Conservation (phyloP, 2,329 filamentous ascomycete genomes). For the Chrysoporthe austroafricana region DNA sequence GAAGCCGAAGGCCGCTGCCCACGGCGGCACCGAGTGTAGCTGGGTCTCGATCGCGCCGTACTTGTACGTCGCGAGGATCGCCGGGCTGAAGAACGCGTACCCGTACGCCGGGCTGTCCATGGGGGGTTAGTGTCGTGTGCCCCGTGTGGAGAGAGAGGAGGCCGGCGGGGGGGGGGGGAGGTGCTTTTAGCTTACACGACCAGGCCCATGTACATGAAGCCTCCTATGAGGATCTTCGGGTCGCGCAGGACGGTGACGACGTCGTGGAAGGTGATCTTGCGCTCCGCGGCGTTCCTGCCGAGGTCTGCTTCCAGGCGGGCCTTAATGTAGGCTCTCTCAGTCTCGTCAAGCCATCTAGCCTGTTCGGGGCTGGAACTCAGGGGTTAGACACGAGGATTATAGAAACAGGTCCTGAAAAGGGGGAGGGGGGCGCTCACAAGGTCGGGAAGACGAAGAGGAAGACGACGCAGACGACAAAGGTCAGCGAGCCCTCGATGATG, state of each 20-base stretch:
- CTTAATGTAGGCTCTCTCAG: slow-evolving; percentile 69
- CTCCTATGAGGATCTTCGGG: slow-evolving; percentile 73
- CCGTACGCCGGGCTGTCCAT: slow-evolving; percentile 70
- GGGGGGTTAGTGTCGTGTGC: too few relatives aligned
- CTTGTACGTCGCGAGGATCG: slow-evolving; percentile 70
- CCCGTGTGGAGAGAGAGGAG: too few relatives aligned
- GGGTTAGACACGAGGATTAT: slow-evolving; percentile 12
- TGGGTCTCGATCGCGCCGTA: slow-evolving; percentile 63
- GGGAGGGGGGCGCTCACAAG: slow-evolving; percentile 62
- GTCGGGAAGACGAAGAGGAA: slow-evolving; percentile 73
- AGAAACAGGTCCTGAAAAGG: too few relatives aligned
- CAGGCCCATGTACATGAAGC: slow-evolving; percentile 81
- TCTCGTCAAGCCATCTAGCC: slow-evolving; percentile 71
- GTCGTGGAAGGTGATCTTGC: slow-evolving; percentile 62
- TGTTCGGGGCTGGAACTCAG: slow-evolving; percentile 61
- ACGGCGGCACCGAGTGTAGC: slow-evolving; percentile 61
- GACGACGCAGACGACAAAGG: slow-evolving; percentile 61
- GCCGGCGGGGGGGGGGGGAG: too few relatives aligned
- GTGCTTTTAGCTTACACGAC: slow-evolving; percentile 11
- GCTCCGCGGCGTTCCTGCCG: slow-evolving; percentile 67
- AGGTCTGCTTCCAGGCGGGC: slow-evolving; percentile 70
- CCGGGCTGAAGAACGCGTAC: slow-evolving; percentile 77
- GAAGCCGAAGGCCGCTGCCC: slow-evolving; percentile 74
- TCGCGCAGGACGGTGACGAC: slow-evolving; percentile 70
- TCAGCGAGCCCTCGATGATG: slow-evolving; percentile 73